Evolutionary conservation across 2,329 filamentous ascomycete genomes (phyloP).

Genomic region (Lasiodiplodia gonubiensis): DNA sequence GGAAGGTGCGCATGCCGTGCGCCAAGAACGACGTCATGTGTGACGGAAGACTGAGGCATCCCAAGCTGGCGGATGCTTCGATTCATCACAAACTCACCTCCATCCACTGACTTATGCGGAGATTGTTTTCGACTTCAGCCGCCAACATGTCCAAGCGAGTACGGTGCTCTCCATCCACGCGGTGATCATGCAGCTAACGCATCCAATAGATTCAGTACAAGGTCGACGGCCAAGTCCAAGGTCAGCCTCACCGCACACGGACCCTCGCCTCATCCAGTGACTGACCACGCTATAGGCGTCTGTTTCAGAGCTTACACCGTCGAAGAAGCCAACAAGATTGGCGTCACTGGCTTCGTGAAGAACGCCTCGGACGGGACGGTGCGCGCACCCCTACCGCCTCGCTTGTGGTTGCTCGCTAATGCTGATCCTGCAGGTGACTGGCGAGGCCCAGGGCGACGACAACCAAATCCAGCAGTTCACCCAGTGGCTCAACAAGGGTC

Average conservation of each 20-base stretch:
- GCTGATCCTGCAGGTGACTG: constrained; percentile 71
- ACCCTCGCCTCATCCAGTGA: background rate
- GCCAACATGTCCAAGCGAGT: constrained; percentile 27
- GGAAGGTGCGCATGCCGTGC: background rate
- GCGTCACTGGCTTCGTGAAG: constrained; percentile 54
- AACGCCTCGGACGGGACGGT: constrained; percentile 55
- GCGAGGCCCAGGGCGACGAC: constrained; percentile 81
- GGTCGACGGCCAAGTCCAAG: constrained; percentile 55
- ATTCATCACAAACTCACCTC: background rate
- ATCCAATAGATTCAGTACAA: constrained; percentile 52
- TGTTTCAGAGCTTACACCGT: constrained; percentile 56
- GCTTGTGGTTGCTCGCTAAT: constrained; percentile 10
- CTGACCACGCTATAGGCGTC: constrained; percentile 41
- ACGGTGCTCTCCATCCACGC: background rate
- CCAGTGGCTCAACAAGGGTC: constrained; percentile 76
- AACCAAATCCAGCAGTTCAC: constrained; percentile 71
- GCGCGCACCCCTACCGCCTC: constrained; percentile 26
- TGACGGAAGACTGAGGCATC: background rate
- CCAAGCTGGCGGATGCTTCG: constrained; percentile 1
- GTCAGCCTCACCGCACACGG: constrained; percentile 31
- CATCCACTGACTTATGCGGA: constrained; percentile 3
- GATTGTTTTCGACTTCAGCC: constrained; percentile 14
- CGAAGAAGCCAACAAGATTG: constrained; percentile 50
- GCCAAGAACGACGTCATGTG: constrained; percentile 23
- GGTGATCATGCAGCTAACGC: constrained; percentile 2